Evolutionary conservation across 1,284 basidiomycete genomes (phyloP).

Genomic region (Exobasidium rhododendri): DNA sequence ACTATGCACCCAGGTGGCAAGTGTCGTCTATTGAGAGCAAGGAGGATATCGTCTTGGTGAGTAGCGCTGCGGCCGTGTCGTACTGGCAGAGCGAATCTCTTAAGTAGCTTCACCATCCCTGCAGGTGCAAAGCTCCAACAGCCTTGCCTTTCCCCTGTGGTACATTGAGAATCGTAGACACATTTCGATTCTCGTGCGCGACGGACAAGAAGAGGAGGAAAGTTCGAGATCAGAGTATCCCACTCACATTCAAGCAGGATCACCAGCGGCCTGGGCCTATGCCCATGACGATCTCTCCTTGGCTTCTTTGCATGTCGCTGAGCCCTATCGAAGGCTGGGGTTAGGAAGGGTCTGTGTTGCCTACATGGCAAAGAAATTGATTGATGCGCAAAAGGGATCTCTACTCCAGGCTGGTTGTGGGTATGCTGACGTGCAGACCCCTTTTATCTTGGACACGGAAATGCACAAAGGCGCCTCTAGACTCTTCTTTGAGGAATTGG

Average conservation of each 20-base stretch:
- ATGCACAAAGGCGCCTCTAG: background rate
- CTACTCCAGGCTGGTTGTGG: background rate
- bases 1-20: background rate
- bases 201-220: background rate
- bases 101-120: no score
- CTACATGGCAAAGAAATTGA: background rate
- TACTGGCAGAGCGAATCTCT: no score
- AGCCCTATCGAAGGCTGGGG: conserved; percentile 7
- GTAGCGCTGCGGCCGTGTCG: no score
- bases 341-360: background rate
- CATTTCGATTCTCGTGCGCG: conserved; percentile 3
- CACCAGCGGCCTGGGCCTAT: conserved; percentile 13
- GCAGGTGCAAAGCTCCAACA: conserved; percentile 1
- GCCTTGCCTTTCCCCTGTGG: background rate
- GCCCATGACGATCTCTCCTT: conserved; percentile 13
- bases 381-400: background rate
- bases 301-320: conserved; percentile 13
- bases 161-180: background rate
- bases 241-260: background rate
- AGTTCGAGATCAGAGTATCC: conserved; percentile 4
- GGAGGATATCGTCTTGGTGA: background rate
- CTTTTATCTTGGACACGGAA: background rate
- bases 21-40: background rate
- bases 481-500: background rate
- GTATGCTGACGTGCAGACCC: background rate